Evolutionary conservation across 768 basidiomycete genomes (phyloP), one percentile per base, ranked within the genome.

Genomic region (Psilocybe azurescens): DNA sequence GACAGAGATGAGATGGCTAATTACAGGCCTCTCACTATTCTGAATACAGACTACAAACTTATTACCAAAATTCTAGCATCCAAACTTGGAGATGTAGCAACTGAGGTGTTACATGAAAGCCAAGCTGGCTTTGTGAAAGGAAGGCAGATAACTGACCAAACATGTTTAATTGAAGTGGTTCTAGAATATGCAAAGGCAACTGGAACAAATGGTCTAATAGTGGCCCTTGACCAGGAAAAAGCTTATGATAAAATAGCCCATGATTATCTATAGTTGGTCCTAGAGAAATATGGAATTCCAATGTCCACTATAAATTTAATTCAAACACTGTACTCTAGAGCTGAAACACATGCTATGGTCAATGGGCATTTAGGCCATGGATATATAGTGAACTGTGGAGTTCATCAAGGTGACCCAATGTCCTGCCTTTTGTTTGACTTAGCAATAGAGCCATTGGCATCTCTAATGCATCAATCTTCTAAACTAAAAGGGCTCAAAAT

Each of bases 361-460:
- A 20, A 20, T 20, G 20, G 20, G 20, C 20, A 20, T 20, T 1
- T 20, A 20, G 20, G 20, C 20, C 20, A 20, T 20, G 20, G 20
- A 20, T 20, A 20, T 20, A 20, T 20, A 20, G 20, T 20, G 20
- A 20, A 20, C 20, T 1, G 20, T 20, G 20, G 20, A 20, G 20
- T 20, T 20, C 1, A 1, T 20, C 80, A 81, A 52, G 78, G 76
- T 0, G 74, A 77, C 64, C 77, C 74, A 0, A 65, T 80, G 1
- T 79, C 74, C 5, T 79, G 78, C 56, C 67, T 78, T 0, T 67
- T 78, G 75, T 20, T 20, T 20, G 20, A 20, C 20, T 20, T 20
- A 20, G 20, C 20, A 20, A 20, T 20, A 20, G 20, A 79, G 58
- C 74, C 78, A 0, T 70, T 80, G 2, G 73, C 75, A 0, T 28